A percentile compares a stretch with the other conserved stretches of the same genome.
phyloP scores from a whole-genome alignment of 345 rosid genomes.

The Eucalyptus globulus region DNA sequence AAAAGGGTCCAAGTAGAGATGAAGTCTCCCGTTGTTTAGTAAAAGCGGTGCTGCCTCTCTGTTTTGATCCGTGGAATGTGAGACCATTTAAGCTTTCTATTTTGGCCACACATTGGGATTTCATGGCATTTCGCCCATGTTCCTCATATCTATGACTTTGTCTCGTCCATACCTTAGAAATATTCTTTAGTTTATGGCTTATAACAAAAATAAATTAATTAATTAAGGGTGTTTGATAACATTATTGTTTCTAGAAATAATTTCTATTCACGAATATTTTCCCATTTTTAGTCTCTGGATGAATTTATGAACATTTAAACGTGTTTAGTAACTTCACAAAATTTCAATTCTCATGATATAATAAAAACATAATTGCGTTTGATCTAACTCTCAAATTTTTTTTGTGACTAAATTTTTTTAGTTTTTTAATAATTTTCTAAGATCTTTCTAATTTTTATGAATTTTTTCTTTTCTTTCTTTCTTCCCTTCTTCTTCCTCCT shows the following conservation, averaged over 20 bases:
- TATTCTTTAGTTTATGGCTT: not conserved
- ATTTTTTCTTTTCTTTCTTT: too few relatives aligned
- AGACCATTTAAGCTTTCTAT: not conserved
- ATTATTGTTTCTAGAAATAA: too few relatives aligned
- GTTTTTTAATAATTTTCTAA: too few relatives aligned
- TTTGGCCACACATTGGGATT: not conserved
- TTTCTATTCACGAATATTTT: too few relatives aligned
- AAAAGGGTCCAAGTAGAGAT: not conserved
- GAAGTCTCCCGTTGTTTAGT: not conserved
- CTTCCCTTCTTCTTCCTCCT: too few relatives aligned
- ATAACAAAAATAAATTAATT: not conserved
- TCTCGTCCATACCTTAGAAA: not conserved
- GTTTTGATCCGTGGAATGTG: not conserved
- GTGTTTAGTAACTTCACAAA: accelerated
- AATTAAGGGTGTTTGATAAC: too few relatives aligned
- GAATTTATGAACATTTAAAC: too few relatives aligned
- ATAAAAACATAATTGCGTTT: accelerated
- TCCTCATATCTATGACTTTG: not conserved
- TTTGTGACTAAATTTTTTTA: too few relatives aligned
- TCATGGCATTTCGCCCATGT: not conserved
- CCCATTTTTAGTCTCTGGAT: too few relatives aligned
- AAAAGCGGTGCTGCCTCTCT: not conserved
- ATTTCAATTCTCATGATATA: accelerated
- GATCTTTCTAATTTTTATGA: too few relatives aligned
- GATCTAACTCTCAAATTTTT: accelerated